Base-by-base conservation (phyloP, 805 yeast genomes). In the Suhomyces sp. region DNA sequence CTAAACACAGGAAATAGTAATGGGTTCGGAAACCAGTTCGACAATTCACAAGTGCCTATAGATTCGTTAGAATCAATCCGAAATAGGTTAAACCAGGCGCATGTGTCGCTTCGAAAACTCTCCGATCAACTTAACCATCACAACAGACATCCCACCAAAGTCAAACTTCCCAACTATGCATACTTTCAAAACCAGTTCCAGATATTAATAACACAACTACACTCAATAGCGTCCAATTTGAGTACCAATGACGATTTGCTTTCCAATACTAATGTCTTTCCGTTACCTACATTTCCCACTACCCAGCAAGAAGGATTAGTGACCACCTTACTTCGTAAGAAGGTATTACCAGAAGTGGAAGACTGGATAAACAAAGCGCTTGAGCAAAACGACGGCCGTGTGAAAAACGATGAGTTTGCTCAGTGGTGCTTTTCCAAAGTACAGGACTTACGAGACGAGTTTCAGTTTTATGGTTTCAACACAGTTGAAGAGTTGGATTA, bases 271-370 rank as follows among this genome's bases (percentile, higher is more conserved):
- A 90, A 88, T 49, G 92, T 85, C 1, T 93, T 83, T 63, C 99
- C 99, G 1, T 73, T 89, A 50, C 87, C 92, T 0, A 79, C 80
- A 19, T 94, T 93, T 65, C 97, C 97, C 7, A 83, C 96, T 0
- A 81, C 90, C 0, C 87, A 89, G 44, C 92, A 89, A 57, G 92
- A 88, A 61, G 88, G 90, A 2, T 76, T 94, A 35, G 71, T 92
- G 48, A 88, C 96, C 0, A 91, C 97, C 0, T 73, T 94, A 54
- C 69, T 94, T 54, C 79, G 98, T 54, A 94, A 92, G 66, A 93
- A 92, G 65, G 86, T 87, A 48, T 73, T 89, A 9, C 98, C 99
- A 0, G 97, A 92, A 57, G 96, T 93, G 2, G 88, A 85, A 49
- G 88, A 83, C 46, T 93, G 98, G 97, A 81, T 91, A 6, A 76